Evolutionary conservation across 1,284 basidiomycete genomes (phyloP), one percentile per base, ranked within the genome.

Genomic region (Ceratobasidium theobromae): DNA sequence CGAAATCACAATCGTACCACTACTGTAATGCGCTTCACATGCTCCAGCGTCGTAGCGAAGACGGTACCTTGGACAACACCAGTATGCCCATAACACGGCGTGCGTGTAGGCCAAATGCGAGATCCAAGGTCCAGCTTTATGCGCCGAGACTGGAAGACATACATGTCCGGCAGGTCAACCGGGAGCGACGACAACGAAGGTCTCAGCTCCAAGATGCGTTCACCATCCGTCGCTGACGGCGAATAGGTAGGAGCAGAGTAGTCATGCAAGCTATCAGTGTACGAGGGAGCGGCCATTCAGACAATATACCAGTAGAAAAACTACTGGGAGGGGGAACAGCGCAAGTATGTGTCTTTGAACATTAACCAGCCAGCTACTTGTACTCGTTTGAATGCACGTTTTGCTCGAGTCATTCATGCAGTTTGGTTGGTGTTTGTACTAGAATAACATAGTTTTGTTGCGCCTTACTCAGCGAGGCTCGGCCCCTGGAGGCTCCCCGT

Each of bases 61-160:
- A 58, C 43, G 23, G 18, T 48, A 18, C 55, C 55, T 21, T 46
- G 43, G 4, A 58, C 32, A 4, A 21, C 16, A 18, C 55, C 18
- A 9, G 27, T 35, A 12, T 35, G 30, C 11, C 55, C 55, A 25
- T 46, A 58, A n/a, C 55, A 58, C 35, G 55, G 55, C 12, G 55
- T 48, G 12, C 25, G 25, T 4, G 55, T 58, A 2, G 55, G 43
- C 55, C 55, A 58, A 23, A 58, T 23, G 14, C 55, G 55, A 11
- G 55, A 2, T 2, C 55, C 55, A 9, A 58, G 41, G 43, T 58
- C 55, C 16, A 58, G 28, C 30, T 58, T 58, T 58, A 58, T 48
- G 28, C 55, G 55, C n/a, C 35, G 40, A 33, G 43, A 58, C 28
- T 58, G 41, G 25, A 58, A 58, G 3, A 32, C 8, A 58, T 58